phyloP scores from a whole-genome alignment of 2,329 filamentous ascomycete species.

The Fusarium sp. region DNA sequence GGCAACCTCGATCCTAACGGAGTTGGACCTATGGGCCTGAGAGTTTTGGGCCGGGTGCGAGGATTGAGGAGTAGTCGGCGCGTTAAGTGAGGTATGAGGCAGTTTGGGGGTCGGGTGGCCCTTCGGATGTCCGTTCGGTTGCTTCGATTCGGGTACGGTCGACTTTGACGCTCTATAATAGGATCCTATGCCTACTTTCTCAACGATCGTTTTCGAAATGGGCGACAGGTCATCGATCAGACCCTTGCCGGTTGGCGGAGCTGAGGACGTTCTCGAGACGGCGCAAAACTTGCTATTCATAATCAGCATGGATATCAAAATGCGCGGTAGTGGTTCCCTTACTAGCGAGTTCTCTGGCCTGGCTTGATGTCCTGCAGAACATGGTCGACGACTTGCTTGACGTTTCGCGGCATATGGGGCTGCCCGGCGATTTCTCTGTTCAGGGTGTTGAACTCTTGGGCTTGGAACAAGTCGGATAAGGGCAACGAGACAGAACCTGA shows the following conservation, averaged over 20 bases:
- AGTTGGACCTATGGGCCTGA: slow-evolving; percentile 51
- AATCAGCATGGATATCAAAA: slow-evolving; percentile 41
- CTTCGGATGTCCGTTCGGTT: slow-evolving; percentile 52
- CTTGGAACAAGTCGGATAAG: slow-evolving; percentile 63
- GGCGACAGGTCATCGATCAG: slow-evolving; percentile 61
- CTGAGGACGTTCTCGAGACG: slow-evolving; percentile 41
- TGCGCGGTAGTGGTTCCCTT: slow-evolving; percentile 41
- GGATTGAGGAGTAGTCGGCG: slow-evolving; percentile 27
- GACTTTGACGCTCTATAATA: slow-evolving; percentile 55
- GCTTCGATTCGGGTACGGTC: slow-evolving; percentile 44
- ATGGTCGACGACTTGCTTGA: slow-evolving; percentile 79
- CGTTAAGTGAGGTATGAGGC: slow-evolving; percentile 36
- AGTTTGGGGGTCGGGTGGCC: slow-evolving; percentile 35
- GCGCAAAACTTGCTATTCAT: slow-evolving; percentile 64
- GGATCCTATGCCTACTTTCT: slow-evolving; percentile 54
- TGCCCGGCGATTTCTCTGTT: slow-evolving; percentile 75
- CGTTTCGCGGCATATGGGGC: slow-evolving; percentile 69
- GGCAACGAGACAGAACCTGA: slow-evolving; percentile 65
- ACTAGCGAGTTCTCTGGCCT: slow-evolving; percentile 79
- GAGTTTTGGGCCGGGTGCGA: slow-evolving; percentile 33
- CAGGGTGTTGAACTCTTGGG: slow-evolving; percentile 72
- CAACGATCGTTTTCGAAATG: slow-evolving; percentile 57
- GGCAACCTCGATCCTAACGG: slow-evolving; percentile 59
- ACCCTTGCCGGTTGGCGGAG: slow-evolving; percentile 39
- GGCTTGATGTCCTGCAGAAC: slow-evolving; percentile 80